Base-by-base conservation (phyloP, 176 grass and related monocot genomes). In the Avena sativa region DNA sequence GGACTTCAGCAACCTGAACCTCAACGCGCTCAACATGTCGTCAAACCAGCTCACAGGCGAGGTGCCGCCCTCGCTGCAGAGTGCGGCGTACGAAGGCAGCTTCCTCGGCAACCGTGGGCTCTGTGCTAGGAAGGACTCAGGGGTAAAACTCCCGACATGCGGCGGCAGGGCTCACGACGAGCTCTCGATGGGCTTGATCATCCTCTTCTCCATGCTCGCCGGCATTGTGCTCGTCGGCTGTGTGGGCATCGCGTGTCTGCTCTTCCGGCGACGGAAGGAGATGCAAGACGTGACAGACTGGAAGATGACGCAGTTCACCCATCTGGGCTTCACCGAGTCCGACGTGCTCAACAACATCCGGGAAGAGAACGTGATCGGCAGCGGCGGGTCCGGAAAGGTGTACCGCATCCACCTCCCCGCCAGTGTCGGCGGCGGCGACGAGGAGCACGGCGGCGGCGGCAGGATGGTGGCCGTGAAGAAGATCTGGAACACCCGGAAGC, bases 401-500 rank as follows among this genome's bases (percentile, higher is more conserved):
- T 96, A 96, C 68, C 86, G 89, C 58, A 89, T 93, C 61, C 79
- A 85, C 58, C 51, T 93, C 11, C 12, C 61, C 38, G 36, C 60
- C 47, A 38, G 10, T 38, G 43, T 0, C n/a, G 14, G 8, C 10
- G 9, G 10, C 7, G 46, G 3, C 14, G 88, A 76, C 36, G 88
- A 67, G 68, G 88, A 89, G 76, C 20, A 17, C 64, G 44, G 26
- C 40, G 6, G 26, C 15, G 53, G 5, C 4, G 49, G 66, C 30
- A 75, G 82, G 84, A 84, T 92, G 46, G 83, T 95, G n/a, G 93
- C 93, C n/a, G 90, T 92, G 2, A 95, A 95, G 76, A 95, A 71
- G 88, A 92, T 95, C n/a, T 90, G 86, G 88, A 88, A 69, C 68
- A 11, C 67, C 0, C 71, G 70, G 26, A 92, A 88, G 83, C 26